These are phyloP conservation scores for Cladosporium sp. DNA, from an alignment of 2,329 filamentous ascomycete genomes.

Conservation along the genomic window DNA sequence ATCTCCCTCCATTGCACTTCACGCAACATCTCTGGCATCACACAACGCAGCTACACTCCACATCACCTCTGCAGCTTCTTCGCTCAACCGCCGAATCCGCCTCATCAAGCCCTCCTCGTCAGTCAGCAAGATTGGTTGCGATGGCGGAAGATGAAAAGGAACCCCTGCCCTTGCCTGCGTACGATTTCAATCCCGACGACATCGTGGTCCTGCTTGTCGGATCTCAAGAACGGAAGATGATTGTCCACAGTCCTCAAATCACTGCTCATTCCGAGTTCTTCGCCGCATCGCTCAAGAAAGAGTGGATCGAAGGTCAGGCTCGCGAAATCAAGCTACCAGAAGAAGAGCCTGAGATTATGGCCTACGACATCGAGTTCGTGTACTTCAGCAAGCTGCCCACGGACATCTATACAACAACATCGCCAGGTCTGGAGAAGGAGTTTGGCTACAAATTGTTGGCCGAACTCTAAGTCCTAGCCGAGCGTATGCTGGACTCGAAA, in stretches of 20 bases:
- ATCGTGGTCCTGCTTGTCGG: background rate
- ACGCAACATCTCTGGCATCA: background rate
- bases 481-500: constrained; percentile 25
- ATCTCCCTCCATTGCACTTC: too few relatives aligned
- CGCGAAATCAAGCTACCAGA: constrained; percentile 1
- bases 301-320: background rate
- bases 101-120: too few relatives aligned
- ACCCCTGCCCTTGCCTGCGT: background rate
- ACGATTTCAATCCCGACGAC: background rate
- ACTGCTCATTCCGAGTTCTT: background rate
- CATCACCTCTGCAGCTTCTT: too few relatives aligned
- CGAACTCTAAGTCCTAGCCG: background rate
- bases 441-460: too few relatives aligned
- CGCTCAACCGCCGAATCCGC: too few relatives aligned
- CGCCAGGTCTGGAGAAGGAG: too few relatives aligned
- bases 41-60: background rate
- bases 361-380: background rate
- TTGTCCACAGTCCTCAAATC: background rate
- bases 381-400: too few relatives aligned
- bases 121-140: background rate
- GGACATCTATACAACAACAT: too few relatives aligned
- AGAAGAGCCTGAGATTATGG: background rate
- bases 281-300: background rate
- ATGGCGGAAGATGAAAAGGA: background rate
- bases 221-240: background rate